phyloP scores from a whole-genome alignment of 2,329 filamentous ascomycete species.

The Aspergillus costaricaensis region DNA sequence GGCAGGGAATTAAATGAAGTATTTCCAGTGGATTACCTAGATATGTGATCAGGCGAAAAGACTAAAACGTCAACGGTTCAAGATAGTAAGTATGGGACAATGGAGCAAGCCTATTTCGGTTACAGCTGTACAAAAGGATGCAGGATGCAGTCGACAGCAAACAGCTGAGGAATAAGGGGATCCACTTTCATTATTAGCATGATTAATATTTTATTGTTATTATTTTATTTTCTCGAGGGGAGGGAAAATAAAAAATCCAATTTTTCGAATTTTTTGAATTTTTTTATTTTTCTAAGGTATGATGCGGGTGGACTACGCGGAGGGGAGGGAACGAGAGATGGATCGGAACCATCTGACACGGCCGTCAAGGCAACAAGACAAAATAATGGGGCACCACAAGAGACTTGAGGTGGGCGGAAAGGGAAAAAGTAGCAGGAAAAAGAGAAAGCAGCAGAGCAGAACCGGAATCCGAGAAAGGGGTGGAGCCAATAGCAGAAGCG shows the following conservation, averaged over 20 bases:
- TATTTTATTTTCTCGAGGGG: conserved; percentile 16
- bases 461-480: conserved; percentile 22
- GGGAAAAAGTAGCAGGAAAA: conserved; percentile 13
- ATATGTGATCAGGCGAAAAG: conserved; percentile 37
- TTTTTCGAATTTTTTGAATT: conserved; percentile 1
- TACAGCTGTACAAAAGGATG: conserved; percentile 38
- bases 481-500: conserved; percentile 23
- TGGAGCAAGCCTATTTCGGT: conserved; percentile 33
- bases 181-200: conserved; percentile 24
- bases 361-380: conserved; percentile 18
- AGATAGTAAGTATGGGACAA: conserved; percentile 22
- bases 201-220: conserved; percentile 12
- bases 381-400: conserved; percentile 20
- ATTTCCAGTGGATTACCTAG: conserved; percentile 36
- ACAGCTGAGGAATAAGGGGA: conserved; percentile 36
- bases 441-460: conserved; percentile 7
- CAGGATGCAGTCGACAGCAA: conserved; percentile 39
- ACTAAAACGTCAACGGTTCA: conserved; percentile 35
- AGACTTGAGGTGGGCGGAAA: conserved; percentile 14
- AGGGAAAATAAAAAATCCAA: neutral
- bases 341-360: conserved; percentile 30
- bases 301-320: conserved; percentile 20
- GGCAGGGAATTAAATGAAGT: conserved; percentile 34
- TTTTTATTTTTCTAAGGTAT: conserved; percentile 17
- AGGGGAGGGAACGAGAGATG: conserved; percentile 18